Percentiles rank a stretch among this genome's conserved stretches.
phyloP scores from a whole-genome alignment of 2,329 filamentous ascomycete species.

The Aspergillus puulaauensis region DNA sequence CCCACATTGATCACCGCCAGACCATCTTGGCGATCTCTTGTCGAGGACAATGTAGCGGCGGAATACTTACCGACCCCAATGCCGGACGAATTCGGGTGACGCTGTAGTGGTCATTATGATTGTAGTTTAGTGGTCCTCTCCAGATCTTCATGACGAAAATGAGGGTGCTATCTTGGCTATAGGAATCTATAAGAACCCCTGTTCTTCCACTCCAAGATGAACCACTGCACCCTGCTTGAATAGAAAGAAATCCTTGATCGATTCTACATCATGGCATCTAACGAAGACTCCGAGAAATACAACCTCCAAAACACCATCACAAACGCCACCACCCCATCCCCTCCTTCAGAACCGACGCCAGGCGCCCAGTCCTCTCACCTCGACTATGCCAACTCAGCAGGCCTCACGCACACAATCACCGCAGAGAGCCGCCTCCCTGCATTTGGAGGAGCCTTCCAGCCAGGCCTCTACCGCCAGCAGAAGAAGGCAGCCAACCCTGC shows the following conservation, averaged over 20 bases:
- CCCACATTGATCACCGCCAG: too few species aligned
- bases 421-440: constrained; percentile 49
- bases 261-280: not conserved
- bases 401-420: constrained; percentile 45
- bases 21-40: too few species aligned
- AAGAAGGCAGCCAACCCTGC: constrained; percentile 74
- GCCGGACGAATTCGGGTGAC: too few species aligned
- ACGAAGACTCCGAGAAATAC: constrained; percentile 2
- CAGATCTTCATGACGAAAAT: too few species aligned
- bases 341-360: not conserved
- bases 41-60: too few species aligned
- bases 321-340: not conserved
- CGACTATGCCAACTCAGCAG: constrained; percentile 29
- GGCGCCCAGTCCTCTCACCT: not conserved
- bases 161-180: not conserved
- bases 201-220: not conserved
- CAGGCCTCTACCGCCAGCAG: constrained; percentile 58
- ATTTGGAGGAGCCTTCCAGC: constrained; percentile 68
- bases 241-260: not conserved
- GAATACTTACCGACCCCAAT: too few species aligned
- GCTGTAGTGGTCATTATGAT: too few species aligned
- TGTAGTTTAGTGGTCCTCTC: too few species aligned
- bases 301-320: constrained; percentile 9
- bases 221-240: not conserved
- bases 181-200: not conserved